Base-by-base conservation (phyloP, 495 filamentous ascomycete species). In the Letharia columbiana region DNA sequence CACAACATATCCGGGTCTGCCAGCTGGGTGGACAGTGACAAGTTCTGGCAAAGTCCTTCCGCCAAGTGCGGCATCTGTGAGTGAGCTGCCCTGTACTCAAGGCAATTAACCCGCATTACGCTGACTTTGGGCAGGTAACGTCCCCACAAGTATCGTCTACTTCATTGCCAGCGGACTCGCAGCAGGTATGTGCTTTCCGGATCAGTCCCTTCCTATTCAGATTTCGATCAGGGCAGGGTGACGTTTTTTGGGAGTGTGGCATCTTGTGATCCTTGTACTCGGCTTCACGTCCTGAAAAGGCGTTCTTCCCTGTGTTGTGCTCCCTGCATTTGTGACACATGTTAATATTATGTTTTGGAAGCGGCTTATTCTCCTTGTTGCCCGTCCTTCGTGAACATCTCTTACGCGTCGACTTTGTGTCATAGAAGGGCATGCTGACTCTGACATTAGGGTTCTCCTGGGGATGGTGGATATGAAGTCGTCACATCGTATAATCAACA, bases 21-120 rank as follows among this genome's bases (percentile, higher is more conserved):
- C 89, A 23, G 82, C 78, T 68, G 89, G 88, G 33, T 95, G 89
- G 89, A 83, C 87, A 60, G 88, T 89, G 71, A 87, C 87, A 49
- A 79, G 83, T 60, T 83, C 84, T 59, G 87, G 90, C 66, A 90
- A 88, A 52, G 68, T 78, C 62, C 70, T 80, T 69, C 77, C 80
- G 62, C 79, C 79, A 47, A 73, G 71, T 64, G 73, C 77, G 73
- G 77, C 75, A 70, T 77, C 78, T 73, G 70, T 80, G 74, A 81
- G 80, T 82, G 77, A 82, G 81, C 75, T 73, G 72, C 69, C 74
- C 76, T 70, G 66, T 61, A 60, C 58, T 67, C 58, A 68, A 57
- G 17, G 20, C 60, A 60, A 45, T 62, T 60, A 64, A 69, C 67
- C 62, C 68, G 23, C 40, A 58, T 64, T 12, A 37, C 69, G 72